Base-by-base conservation (phyloP, 225 moss, liverwort and hornwort genomes). In the Anthoceros angustus region DNA sequence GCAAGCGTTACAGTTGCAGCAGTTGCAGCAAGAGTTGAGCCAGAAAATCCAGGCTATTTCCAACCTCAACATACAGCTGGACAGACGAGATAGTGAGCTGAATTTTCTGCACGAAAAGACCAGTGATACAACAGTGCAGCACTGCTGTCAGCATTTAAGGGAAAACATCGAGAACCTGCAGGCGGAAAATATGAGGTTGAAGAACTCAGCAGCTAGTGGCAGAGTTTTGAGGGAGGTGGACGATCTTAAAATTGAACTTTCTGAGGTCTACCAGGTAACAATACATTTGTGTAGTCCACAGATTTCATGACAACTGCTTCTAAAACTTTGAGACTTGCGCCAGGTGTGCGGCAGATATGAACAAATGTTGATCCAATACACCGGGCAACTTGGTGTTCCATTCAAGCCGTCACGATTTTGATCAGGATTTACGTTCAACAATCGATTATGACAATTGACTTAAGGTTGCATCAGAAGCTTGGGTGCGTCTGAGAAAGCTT, bases 21-120 rank as follows among this genome's bases (percentile, higher is more conserved):
- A 55, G 55, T 4, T 55, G 55, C 55, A 55, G 55, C 18, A 18
- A 55, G 55, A 55, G 55, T 23, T 55, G 18, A 55, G 55, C 23
- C 55, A 55, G n/a, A 55, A 55, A 23, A 15, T 55, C 6, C 55
- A 55, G 55, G 55, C 55, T 20, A 55, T 55, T 23, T 18, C 55
- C 23, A 55, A 55, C n/a, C 55, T 55, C n/a, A 55, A 55, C 55
- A 55, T 55, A 18, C 55, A 55, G n/a, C 55, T 55, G 18, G 16
- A 55, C 23, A 55, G 55, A 55, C 55, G 55, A 23, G n/a, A 55
- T 55, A 55, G 23, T 55, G 55, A 55, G 55, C n/a, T 55, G 55
- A 9, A 55, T 15, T 55, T 20, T 4, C 23, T 55, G 14, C 55
- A 55, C 14, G 55, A 23, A 20, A 18, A 55, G 18, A 55, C 7